These are phyloP conservation scores for Eimeria necatrix DNA, from an alignment of 169 alveolate genomes.

Conservation along the genomic window DNA sequence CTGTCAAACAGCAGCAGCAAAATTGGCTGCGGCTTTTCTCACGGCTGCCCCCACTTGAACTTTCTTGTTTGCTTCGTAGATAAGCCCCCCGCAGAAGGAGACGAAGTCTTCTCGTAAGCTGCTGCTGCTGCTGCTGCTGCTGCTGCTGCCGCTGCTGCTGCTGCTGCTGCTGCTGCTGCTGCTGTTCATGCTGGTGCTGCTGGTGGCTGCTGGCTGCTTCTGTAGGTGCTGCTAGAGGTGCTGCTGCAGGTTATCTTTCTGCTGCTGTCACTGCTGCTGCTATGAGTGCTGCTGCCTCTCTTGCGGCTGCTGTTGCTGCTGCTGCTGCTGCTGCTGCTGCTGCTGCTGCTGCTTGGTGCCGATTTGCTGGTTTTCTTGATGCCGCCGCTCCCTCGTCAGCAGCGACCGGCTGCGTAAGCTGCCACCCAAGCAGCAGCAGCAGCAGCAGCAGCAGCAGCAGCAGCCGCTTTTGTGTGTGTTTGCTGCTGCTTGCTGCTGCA, in stretches of 20 bases:
- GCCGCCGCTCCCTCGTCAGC: too few species aligned
- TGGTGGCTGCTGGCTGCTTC: too few species aligned
- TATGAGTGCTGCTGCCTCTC: not conserved
- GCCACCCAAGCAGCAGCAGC: too few species aligned
- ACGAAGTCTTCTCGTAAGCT: not conserved
- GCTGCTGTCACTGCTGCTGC: conserved; percentile 22
- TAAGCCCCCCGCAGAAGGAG: not conserved
- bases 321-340: too few species aligned
- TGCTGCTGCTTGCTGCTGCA: conserved; percentile 12
- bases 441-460: conserved; percentile 42
- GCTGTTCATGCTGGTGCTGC: not conserved
- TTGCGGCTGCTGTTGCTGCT: too few species aligned
- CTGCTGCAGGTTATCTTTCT: not conserved
- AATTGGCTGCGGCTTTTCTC: not conserved
- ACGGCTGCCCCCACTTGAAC: not conserved
- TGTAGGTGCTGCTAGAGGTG: not conserved
- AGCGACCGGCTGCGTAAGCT: not conserved
- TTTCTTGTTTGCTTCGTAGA: not conserved
- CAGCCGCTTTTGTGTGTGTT: not conserved
- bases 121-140: not conserved
- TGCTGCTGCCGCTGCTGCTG: conserved; percentile 34
- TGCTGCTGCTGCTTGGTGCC: too few species aligned
- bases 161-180: not conserved
- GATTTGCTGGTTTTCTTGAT: too few species aligned
- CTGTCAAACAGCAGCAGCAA: conserved; percentile 4